Evolutionary conservation across 2,329 filamentous ascomycete genomes (phyloP).

Genomic region (Triangularia setosa): DNA sequence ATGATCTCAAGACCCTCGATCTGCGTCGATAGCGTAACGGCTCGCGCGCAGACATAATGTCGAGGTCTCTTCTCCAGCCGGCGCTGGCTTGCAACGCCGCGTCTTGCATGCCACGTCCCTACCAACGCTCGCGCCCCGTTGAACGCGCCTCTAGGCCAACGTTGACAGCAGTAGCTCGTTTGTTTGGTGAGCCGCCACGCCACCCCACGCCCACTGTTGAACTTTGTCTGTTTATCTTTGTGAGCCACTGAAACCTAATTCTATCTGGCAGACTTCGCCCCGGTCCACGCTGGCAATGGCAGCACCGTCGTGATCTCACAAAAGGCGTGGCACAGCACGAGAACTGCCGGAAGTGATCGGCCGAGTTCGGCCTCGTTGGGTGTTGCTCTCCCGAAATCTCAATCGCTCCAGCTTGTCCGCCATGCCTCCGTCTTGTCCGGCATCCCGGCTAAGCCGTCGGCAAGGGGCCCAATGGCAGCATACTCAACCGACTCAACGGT

Average conservation of each 20-base stretch:
- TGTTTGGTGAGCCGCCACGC: slow-evolving; percentile 19
- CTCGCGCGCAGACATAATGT: slow-evolving; percentile 22
- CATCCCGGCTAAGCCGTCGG: slow-evolving; percentile 21
- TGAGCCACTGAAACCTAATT: slow-evolving; percentile 12
- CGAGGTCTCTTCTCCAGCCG: slow-evolving; percentile 23
- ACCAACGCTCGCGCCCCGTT: slow-evolving; percentile 2
- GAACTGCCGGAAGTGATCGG: slow-evolving; percentile 30
- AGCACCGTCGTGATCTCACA: slow-evolving; percentile 21
- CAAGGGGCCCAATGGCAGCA: slow-evolving; percentile 21
- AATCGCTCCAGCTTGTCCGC: slow-evolving; percentile 37
- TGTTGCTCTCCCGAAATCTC: slow-evolving; percentile 26
- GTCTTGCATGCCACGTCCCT: slow-evolving; percentile 8
- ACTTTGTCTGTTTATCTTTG: neutral
- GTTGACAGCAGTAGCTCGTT: slow-evolving; percentile 9
- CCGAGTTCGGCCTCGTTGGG: slow-evolving; percentile 21
- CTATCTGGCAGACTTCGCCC: slow-evolving; percentile 13
- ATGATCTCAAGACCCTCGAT: slow-evolving; percentile 19
- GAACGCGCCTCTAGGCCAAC: slow-evolving; percentile 13
- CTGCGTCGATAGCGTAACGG: slow-evolving; percentile 23
- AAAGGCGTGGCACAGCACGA: slow-evolving; percentile 40
- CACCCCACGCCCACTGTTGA: neutral
- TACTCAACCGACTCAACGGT: slow-evolving; percentile 44
- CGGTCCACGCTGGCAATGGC: slow-evolving; percentile 7
- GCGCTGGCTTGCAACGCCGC: slow-evolving; percentile 21
- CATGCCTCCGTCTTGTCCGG: slow-evolving; percentile 36